These are phyloP conservation scores for Exophiala xenobiotica DNA, from an alignment of 2,329 filamentous ascomycete species.

Conservation along the genomic window DNA sequence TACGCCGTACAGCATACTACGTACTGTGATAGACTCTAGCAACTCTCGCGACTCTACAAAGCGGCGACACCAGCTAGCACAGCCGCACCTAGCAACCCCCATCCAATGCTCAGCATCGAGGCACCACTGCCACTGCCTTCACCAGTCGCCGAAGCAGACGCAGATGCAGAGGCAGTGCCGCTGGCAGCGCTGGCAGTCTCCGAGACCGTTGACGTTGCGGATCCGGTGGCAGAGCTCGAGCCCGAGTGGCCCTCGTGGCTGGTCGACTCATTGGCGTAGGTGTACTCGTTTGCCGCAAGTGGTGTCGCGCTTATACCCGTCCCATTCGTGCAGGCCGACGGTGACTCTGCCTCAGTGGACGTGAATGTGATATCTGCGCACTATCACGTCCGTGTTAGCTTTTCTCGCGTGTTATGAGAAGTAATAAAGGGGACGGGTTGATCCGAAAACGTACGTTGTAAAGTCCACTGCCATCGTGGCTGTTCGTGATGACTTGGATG, in stretches of 20 bases:
- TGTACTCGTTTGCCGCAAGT: slow-evolving; percentile 48
- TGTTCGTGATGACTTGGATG: slow-evolving; percentile 68
- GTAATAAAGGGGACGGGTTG: no score
- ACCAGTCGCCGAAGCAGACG: not conserved
- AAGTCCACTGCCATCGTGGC: slow-evolving; percentile 58
- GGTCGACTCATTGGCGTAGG: slow-evolving; percentile 33
- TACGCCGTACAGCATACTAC: no score
- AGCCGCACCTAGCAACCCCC: slow-evolving; percentile 40
- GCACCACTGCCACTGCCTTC: slow-evolving; percentile 3
- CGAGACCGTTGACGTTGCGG: slow-evolving; percentile 30
- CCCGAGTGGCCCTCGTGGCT: slow-evolving; percentile 7
- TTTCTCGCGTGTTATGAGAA: not conserved
- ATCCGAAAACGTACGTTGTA: slow-evolving; percentile 60
- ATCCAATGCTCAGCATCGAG: slow-evolving; percentile 33
- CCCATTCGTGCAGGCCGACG: slow-evolving; percentile 57
- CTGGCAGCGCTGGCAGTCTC: slow-evolving; percentile 35
- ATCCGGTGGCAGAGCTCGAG: not conserved
- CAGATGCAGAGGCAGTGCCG: slow-evolving; percentile 20
- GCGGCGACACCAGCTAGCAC: slow-evolving; percentile 38
- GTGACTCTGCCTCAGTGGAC: slow-evolving; percentile 24
- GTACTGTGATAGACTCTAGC: no score
- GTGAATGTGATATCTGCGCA: slow-evolving; percentile 22
- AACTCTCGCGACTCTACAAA: slow-evolving; percentile 32
- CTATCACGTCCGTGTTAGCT: slow-evolving; percentile 5
- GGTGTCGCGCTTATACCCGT: slow-evolving; percentile 41